Evolutionary conservation across 257 asterid genomes (phyloP).

Genomic region (Oldenlandia corymbosa): DNA sequence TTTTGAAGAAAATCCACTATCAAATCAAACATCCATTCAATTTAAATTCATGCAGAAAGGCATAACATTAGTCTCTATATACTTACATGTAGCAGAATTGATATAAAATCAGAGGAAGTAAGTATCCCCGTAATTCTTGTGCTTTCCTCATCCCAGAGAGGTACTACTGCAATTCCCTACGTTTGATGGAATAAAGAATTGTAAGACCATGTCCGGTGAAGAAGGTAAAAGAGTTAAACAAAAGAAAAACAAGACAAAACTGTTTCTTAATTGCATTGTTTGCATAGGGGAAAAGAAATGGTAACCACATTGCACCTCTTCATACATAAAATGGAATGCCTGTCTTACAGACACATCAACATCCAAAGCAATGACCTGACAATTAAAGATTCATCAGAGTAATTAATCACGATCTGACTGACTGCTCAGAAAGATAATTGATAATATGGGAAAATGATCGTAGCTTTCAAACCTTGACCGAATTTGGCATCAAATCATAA

Average conservation of each 20-base stretch:
- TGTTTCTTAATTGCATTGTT: background rate
- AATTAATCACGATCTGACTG: background rate
- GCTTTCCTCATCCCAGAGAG: constrained; percentile 49
- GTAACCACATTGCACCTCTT: constrained; percentile 35
- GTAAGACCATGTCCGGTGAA: constrained; percentile 6
- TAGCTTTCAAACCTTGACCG: constrained; percentile 63
- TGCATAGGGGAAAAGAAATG: background rate
- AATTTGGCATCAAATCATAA: constrained; percentile 55
- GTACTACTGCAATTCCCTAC: constrained; percentile 47
- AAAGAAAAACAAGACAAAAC: background rate
- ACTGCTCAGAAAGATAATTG: constrained; percentile 1
- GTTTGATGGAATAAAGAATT: constrained; percentile 14
- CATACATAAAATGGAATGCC: constrained; percentile 55
- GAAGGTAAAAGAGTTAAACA: background rate
- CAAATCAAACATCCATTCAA: too few relatives aligned
- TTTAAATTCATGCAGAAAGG: background rate
- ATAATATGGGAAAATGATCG: too few relatives aligned
- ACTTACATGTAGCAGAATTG: constrained; percentile 54
- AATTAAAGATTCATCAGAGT: constrained; percentile 12
- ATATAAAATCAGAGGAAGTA: constrained; percentile 68
- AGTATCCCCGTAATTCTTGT: constrained; percentile 53
- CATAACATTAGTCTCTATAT: background rate
- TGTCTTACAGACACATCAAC: constrained; percentile 45
- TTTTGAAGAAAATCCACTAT: too few relatives aligned
- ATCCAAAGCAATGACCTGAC: constrained; percentile 48